Conservation (phyloP, 371 early-diverging fungal species). For the Mortierella sp. region DNA sequence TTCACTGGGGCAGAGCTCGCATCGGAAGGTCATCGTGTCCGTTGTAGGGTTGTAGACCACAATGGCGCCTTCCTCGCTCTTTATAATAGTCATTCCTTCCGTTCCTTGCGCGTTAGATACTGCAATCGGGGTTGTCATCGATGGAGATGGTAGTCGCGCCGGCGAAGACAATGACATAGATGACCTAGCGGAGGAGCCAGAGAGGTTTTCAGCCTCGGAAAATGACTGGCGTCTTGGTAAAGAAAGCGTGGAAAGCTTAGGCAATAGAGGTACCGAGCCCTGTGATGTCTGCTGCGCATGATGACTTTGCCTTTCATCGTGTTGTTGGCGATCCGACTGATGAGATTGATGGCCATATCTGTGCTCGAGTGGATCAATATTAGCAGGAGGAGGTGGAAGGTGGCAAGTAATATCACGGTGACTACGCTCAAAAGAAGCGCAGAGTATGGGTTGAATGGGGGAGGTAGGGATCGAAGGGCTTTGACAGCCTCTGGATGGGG, state of each 20-base stretch:
- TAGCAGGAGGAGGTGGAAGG: not conserved
- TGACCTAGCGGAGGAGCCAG: not conserved
- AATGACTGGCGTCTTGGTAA: slow-evolving; percentile 5
- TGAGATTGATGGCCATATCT: too few species aligned
- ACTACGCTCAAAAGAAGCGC: not conserved
- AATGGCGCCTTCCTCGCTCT: slow-evolving; percentile 41
- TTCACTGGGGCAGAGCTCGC: slow-evolving; percentile 45
- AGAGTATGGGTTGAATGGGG: slow-evolving; percentile 1
- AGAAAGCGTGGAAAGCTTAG: not conserved
- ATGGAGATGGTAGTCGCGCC: not conserved
- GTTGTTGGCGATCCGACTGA: not conserved
- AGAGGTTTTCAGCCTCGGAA: not conserved
- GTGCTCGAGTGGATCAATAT: not conserved
- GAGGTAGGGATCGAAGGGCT: slow-evolving; percentile 8
- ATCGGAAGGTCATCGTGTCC: slow-evolving; percentile 43
- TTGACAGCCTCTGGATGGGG: not conserved
- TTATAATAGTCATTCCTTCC: slow-evolving; percentile 30
- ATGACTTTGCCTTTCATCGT: not conserved
- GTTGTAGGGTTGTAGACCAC: slow-evolving; percentile 47
- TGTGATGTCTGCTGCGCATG: not conserved
- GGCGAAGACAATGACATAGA: not conserved
- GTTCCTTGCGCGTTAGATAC: slow-evolving; percentile 20
- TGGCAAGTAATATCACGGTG: not conserved
- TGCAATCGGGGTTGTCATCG: not conserved
- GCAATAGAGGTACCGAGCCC: not conserved